Evolutionary conservation across 2,329 filamentous ascomycete species (phyloP).

Genomic region (Paraphoma sp.): DNA sequence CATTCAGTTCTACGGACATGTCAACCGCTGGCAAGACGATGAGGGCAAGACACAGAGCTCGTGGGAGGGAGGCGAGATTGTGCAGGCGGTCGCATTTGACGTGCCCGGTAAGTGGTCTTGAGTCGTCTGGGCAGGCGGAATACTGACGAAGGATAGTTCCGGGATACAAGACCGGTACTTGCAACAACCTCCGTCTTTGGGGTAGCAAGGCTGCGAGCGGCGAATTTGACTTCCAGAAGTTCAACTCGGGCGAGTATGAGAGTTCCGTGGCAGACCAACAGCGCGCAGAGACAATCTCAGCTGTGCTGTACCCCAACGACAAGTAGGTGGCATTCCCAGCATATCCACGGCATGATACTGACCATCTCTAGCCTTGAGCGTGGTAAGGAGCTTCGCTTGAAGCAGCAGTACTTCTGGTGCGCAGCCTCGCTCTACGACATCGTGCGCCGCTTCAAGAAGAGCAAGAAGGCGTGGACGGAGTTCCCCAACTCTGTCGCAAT

Average conservation of each 20-base stretch:
- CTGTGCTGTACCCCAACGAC: conserved; percentile 96
- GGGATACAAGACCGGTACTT: conserved; percentile 86
- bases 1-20: conserved; percentile 93
- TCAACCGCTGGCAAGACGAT: conserved; percentile 73
- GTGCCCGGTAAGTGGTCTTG: conserved; percentile 58
- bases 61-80: conserved; percentile 94
- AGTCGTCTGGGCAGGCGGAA: not conserved
- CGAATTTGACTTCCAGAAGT: conserved; percentile 99
- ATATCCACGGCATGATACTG: conserved; percentile 6
- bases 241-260: conserved; percentile 98
- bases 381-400: conserved; percentile 94
- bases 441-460: conserved; percentile 97
- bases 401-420: conserved; percentile 99
- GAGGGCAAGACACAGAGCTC: conserved; percentile 75
- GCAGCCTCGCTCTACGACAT: conserved; percentile 96
- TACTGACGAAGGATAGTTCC: conserved; percentile 68
- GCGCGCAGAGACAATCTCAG: conserved; percentile 97
- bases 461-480: conserved; percentile 85
- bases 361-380: conserved; percentile 68
- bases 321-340: conserved; percentile 56
- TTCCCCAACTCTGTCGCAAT: conserved; percentile 96
- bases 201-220: conserved; percentile 96
- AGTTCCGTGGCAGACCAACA: conserved; percentile 98
- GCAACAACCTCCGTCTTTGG: conserved; percentile 97
- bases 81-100: conserved; percentile 92